These are phyloP conservation scores for Candolleomyces efflorescens DNA, from an alignment of 768 basidiomycete genomes.

Conservation along the genomic window DNA sequence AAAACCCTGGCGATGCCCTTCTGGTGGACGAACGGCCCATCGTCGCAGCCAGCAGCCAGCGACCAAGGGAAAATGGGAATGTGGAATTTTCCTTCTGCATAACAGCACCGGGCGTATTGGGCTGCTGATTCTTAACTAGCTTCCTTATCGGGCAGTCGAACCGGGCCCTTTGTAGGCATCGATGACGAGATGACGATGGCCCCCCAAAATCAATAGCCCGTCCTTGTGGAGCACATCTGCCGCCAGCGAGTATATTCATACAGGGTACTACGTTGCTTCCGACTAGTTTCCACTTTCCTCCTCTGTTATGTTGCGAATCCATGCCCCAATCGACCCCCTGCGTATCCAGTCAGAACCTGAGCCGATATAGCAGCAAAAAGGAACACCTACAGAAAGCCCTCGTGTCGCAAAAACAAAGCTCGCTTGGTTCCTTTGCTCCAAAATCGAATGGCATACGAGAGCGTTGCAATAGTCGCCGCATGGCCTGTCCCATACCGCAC, in stretches of 20 bases:
- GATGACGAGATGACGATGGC: constrained; percentile 2
- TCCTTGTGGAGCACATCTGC: too few relatives aligned
- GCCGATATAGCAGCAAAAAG: constrained; percentile 10
- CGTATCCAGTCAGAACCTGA: constrained; percentile 8
- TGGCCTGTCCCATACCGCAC: constrained; percentile 56
- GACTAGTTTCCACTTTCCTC: constrained; percentile 7
- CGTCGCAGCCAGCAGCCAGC: neutral
- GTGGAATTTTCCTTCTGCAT: neutral
- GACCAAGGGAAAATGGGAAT: neutral
- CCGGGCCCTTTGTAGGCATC: constrained; percentile 1
- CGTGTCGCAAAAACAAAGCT: constrained; percentile 94
- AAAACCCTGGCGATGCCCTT: neutral
- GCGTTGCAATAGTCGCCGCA: constrained; percentile 92
- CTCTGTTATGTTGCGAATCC: constrained; percentile 87
- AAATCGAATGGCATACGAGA: constrained; percentile 98
- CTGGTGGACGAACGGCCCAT: neutral
- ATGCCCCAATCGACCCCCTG: constrained; percentile 93
- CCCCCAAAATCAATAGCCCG: neutral
- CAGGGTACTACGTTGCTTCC: neutral
- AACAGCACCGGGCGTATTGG: neutral
- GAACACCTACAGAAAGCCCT: constrained; percentile 86
- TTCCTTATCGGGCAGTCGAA: constrained; percentile 8
- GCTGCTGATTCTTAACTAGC: constrained; percentile 9
- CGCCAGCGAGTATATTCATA: neutral
- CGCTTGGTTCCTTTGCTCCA: constrained; percentile 98